These are phyloP conservation scores for Globisporangium iwayamae DNA, from an alignment of 352 stramenopile species.

Conservation along the genomic window DNA sequence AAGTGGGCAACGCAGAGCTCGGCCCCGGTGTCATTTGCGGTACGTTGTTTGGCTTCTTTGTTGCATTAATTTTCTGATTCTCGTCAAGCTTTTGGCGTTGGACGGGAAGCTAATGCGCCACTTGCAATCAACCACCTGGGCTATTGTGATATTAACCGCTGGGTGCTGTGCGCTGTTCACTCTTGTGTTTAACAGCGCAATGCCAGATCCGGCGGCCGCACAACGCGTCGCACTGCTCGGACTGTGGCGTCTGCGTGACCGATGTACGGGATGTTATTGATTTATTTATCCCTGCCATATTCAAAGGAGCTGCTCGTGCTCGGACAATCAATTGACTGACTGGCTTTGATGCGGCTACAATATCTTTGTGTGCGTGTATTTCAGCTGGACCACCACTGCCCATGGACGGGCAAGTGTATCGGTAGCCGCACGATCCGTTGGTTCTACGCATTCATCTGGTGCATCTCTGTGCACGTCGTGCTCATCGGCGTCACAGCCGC, in stretches of 20 bases:
- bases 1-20: conserved; percentile 25
- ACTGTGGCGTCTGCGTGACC: conserved; percentile 71
- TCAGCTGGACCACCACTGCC: conserved; percentile 90
- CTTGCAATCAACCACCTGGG: background rate
- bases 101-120: background rate
- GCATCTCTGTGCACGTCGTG: conserved; percentile 66
- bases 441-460: conserved; percentile 80
- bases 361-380: conserved; percentile 12
- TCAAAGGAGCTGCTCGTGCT: background rate
- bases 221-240: conserved; percentile 73
- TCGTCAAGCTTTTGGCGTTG: conserved; percentile 1
- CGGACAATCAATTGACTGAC: background rate
- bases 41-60: conserved; percentile 20
- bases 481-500: conserved; percentile 40
- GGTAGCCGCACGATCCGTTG: conserved; percentile 72
- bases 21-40: conserved; percentile 66
- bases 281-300: background rate
- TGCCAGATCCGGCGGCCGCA: conserved; percentile 69
- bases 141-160: background rate
- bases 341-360: background rate
- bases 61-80: conserved; percentile 3
- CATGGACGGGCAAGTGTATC: conserved; percentile 91
- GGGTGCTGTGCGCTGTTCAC: background rate
- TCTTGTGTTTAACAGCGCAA: conserved; percentile 36
- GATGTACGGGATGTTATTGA: conserved; percentile 30